Evolutionary conservation across 116 monocot genomes (phyloP).

Genomic region (Phalaenopsis hybrid): DNA sequence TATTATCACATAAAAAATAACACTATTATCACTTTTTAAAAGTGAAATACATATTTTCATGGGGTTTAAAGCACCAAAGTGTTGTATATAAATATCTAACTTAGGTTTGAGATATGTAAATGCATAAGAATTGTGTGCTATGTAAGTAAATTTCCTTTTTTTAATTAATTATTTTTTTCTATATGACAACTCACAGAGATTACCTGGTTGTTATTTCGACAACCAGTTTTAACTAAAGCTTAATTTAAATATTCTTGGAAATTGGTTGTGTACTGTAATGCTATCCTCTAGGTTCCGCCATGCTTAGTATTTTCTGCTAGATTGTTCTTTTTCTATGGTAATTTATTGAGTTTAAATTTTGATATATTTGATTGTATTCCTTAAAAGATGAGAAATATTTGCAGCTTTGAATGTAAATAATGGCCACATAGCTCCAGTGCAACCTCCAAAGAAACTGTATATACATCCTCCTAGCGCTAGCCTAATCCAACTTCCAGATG

Average conservation of each 20-base stretch:
- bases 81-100: no score
- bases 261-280: background rate
- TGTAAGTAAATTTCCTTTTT: no score
- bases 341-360: background rate
- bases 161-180: background rate
- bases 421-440: slow-evolving; percentile 21
- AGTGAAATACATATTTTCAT: no score
- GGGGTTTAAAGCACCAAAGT: no score
- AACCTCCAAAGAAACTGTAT: slow-evolving; percentile 60
- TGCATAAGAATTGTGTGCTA: no score
- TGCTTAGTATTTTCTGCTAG: background rate
- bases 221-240: background rate
- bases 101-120: no score
- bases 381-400: slow-evolving; percentile 8
- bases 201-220: background rate
- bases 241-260: background rate
- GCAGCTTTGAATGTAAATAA: slow-evolving; percentile 65
- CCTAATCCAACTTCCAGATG: slow-evolving; percentile 84
- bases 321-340: background rate
- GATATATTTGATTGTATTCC: background rate
- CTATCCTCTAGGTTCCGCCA: background rate
- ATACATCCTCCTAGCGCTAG: slow-evolving; percentile 70
- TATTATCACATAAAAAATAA: no score
- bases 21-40: no score
- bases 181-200: background rate